These are phyloP conservation scores for Linanthus parryae DNA, from an alignment of 148 eudicot genomes.

Conservation along the genomic window DNA sequence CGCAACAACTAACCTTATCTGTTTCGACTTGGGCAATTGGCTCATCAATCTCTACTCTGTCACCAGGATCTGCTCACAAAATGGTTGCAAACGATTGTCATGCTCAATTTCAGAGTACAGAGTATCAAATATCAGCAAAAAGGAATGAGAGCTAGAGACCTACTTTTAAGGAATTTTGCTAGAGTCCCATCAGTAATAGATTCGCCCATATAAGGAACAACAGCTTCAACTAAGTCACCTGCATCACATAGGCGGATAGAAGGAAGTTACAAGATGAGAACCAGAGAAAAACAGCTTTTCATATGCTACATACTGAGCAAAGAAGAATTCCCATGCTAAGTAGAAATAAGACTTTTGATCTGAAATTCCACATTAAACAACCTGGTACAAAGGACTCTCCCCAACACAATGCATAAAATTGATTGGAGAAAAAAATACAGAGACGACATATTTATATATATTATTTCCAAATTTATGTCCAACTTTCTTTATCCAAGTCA, in stretches of 20 bases:
- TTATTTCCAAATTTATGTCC: too few species aligned
- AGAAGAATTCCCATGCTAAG: background rate
- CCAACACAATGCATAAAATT: too few species aligned
- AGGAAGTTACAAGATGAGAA: background rate
- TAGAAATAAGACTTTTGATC: background rate
- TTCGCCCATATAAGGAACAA: conserved; percentile 95
- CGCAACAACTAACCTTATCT: conserved; percentile 61
- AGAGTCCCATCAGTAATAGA: conserved; percentile 89
- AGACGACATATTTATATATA: too few species aligned
- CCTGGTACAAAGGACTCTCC: background rate
- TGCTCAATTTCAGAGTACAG: background rate
- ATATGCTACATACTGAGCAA: background rate
- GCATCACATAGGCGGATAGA: conserved; percentile 6
- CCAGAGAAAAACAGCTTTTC: background rate
- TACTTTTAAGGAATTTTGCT: conserved; percentile 79
- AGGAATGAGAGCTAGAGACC: conserved; percentile 12
- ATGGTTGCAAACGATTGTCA: conserved; percentile 2
- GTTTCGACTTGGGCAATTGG: conserved; percentile 94
- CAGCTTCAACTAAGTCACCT: conserved; percentile 84
- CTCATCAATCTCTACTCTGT: conserved; percentile 79
- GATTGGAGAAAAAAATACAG: background rate
- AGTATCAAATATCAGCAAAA: background rate
- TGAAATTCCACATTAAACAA: background rate
- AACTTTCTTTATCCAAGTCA: too few species aligned
- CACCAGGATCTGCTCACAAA: conserved; percentile 66